A percentile compares a stretch with the other conserved stretches of the same genome.
phyloP scores from a whole-genome alignment of 2,329 filamentous ascomycete species.

The Penicillium janthinellum region DNA sequence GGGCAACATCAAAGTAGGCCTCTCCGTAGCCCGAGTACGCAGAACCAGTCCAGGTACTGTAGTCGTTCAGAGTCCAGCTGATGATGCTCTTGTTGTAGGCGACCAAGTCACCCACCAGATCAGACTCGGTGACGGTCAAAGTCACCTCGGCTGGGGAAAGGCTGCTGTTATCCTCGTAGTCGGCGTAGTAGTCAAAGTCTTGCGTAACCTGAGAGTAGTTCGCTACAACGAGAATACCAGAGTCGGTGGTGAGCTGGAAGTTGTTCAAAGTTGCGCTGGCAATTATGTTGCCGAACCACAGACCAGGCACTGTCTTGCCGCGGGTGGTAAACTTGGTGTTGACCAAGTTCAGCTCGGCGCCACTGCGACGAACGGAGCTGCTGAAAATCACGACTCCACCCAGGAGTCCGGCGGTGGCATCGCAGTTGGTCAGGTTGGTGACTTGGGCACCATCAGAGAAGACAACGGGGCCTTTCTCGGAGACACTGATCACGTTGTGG shows the following conservation, averaged over 20 bases:
- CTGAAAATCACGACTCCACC: slow-evolving; percentile 32
- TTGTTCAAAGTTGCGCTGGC: slow-evolving; percentile 12
- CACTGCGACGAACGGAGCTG: slow-evolving; percentile 19
- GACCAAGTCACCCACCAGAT: slow-evolving; percentile 34
- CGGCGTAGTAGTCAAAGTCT: slow-evolving; percentile 38
- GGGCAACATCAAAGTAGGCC: slow-evolving; percentile 11
- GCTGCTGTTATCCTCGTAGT: slow-evolving; percentile 29
- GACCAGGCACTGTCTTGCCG: slow-evolving; percentile 23
- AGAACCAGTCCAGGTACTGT: slow-evolving; percentile 21
- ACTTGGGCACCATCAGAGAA: slow-evolving; percentile 32
- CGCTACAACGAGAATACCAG: slow-evolving; percentile 28
- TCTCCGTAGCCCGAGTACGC: slow-evolving; percentile 18
- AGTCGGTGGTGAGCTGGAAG: slow-evolving; percentile 19
- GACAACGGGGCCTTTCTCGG: slow-evolving; percentile 24
- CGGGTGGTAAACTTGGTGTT: slow-evolving; percentile 27
- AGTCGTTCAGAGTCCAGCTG: slow-evolving; percentile 13
- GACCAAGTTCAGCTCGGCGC: slow-evolving; percentile 25
- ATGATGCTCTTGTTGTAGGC: slow-evolving; percentile 34
- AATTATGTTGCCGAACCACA: slow-evolving; percentile 39
- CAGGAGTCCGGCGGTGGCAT: slow-evolving; percentile 32
- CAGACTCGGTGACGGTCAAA: slow-evolving; percentile 29
- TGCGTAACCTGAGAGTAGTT: slow-evolving; percentile 34
- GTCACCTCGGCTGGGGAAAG: slow-evolving; percentile 31
- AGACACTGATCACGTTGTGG: slow-evolving; percentile 28
- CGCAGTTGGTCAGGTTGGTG: slow-evolving; percentile 14